Evolutionary conservation across 176 grass and related monocot species (phyloP), one percentile per base, ranked within the genome.

Genomic region (Oryza rufipogon): DNA sequence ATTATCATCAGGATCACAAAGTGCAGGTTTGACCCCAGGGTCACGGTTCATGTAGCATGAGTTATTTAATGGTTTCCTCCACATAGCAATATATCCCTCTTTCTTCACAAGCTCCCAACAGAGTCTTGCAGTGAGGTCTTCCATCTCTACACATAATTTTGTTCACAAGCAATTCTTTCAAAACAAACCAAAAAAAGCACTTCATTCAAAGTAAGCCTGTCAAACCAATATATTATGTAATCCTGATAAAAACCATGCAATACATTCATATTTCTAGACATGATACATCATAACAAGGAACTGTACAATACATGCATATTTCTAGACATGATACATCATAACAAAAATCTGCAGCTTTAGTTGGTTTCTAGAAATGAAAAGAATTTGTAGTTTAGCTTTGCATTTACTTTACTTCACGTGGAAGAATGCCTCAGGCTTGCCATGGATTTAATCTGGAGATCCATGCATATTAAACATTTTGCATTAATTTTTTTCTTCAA

Each of bases 51-150:
- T 86, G 82, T 94, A 97, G 81, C 91, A 94, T 33, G 85, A 71
- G 49, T 88, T 97, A 83, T 97, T 91, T 73, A 90, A 47, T 86
- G 94, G 91, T 48, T 97, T 97, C 85, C 71, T 93, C 94, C 94
- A 97, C 82, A 97, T 90, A 81, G 94, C 91, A 90, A 97, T 81
- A 74, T 94, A 94, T 84, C 94, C 94, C 54, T 97, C 94, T 88
- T 97, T 97, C 85, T 94, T 97, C 76, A 97, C 87, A 86, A 97
- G 87, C 80, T 94, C 89, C 94, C 94, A 97, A 86, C 91, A 94
- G 49, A 98, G 77, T 45, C 91, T 66, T 51, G 73, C n/a, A 47
- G 96, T 92, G 73, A 98, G 89, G 64, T 98, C 85, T 79, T 98
- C 85, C 96, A 98, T 98, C 78, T 93, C 96, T 98, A 72, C 80